Evolutionary conservation across 345 rosid species (phyloP).

Genomic region (Hevea brasiliensis): DNA sequence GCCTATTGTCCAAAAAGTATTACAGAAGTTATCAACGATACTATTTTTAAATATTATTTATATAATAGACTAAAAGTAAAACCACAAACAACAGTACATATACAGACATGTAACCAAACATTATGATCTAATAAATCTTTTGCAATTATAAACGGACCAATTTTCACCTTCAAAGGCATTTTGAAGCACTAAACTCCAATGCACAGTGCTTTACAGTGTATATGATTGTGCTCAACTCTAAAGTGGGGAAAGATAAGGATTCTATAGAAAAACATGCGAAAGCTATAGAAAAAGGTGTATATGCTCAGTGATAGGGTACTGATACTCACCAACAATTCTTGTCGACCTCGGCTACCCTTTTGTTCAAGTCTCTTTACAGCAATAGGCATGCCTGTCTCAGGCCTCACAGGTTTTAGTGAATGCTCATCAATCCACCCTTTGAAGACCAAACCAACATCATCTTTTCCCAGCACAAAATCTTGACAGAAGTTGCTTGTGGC

Average conservation of each 20-base stretch:
- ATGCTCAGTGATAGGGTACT: background rate
- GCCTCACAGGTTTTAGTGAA: conserved; percentile 7
- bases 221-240: background rate
- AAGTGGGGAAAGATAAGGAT: background rate
- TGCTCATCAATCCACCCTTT: conserved; percentile 29
- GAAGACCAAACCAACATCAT: conserved; percentile 23
- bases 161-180: background rate
- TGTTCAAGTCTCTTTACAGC: conserved; percentile 27
- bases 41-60: background rate
- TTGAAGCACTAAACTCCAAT: background rate
- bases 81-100: background rate
- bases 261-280: background rate
- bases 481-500: conserved; percentile 21
- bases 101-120: background rate
- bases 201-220: background rate
- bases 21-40: background rate
- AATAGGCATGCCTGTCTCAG: conserved; percentile 18
- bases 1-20: conserved; percentile 8
- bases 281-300: background rate
- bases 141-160: background rate
- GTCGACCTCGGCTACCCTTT: conserved; percentile 21
- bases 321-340: conserved; percentile 31
- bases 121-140: background rate
- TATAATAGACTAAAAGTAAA: background rate
- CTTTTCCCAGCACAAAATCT: conserved; percentile 19